Conservation (phyloP, 768 basidiomycete genomes). For the Hebeloma cylindrosporum region DNA sequence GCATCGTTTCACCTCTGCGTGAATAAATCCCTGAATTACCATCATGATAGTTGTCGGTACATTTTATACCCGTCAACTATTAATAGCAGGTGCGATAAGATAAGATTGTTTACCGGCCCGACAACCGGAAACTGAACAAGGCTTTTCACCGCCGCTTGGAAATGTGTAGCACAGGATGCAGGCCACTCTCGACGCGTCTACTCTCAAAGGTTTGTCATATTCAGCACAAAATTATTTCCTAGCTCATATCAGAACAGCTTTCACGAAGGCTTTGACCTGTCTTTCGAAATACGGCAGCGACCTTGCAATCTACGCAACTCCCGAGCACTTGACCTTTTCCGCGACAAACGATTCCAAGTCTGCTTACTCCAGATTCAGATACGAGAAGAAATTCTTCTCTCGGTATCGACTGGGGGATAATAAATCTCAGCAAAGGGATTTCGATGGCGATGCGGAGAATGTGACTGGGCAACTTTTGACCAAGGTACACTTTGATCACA, state of each 20-base stretch:
- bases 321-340: constrained; percentile 62
- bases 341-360: constrained; percentile 79
- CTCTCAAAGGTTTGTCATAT: constrained; percentile 45
- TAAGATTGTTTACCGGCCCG: constrained; percentile 6
- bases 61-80: background rate
- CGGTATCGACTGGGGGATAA: constrained; percentile 58
- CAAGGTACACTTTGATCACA: constrained; percentile 47
- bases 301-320: constrained; percentile 63
- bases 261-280: constrained; percentile 73
- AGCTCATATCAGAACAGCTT: constrained; percentile 45
- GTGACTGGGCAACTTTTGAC: constrained; percentile 68
- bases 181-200: constrained; percentile 59
- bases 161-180: constrained; percentile 47
- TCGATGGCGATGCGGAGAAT: constrained; percentile 33
- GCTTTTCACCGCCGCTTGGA: too few relatives aligned
- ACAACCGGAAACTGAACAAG: too few relatives aligned
- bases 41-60: too few relatives aligned
- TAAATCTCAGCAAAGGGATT: constrained; percentile 16
- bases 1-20: too few relatives aligned
- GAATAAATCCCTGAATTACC: too few relatives aligned
- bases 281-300: constrained; percentile 84
- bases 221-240: constrained; percentile 8
- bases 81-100: constrained; percentile 4
- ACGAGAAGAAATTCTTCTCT: constrained; percentile 66
- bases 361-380: constrained; percentile 80